phyloP scores from a whole-genome alignment of 2,329 filamentous ascomycete species.

The Fusarium mangiferae region DNA sequence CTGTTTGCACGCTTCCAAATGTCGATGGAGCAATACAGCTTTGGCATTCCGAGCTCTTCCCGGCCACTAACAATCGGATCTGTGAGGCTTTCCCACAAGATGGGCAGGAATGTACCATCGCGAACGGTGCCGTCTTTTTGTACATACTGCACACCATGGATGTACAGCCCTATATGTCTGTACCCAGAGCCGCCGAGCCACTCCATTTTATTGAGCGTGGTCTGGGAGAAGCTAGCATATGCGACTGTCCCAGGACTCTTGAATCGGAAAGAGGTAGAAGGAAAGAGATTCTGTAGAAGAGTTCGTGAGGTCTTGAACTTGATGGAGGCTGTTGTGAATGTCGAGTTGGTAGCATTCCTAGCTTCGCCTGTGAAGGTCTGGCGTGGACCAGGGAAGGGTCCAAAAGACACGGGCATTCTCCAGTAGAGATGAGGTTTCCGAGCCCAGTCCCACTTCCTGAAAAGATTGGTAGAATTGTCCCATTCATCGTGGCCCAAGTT shows the following conservation, averaged over 20 bases:
- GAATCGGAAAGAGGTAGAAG: conserved; percentile 60
- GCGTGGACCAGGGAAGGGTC: conserved; percentile 29
- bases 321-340: conserved; percentile 58
- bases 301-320: conserved; percentile 63
- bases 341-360: background rate
- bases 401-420: conserved; percentile 42
- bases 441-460: conserved; percentile 30
- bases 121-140: conserved; percentile 59
- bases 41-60: conserved; percentile 63
- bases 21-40: conserved; percentile 2
- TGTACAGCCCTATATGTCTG: conserved; percentile 66
- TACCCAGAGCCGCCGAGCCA: conserved; percentile 72
- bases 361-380: conserved; percentile 39
- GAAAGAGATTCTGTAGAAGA: conserved; percentile 53
- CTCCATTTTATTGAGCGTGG: conserved; percentile 61
- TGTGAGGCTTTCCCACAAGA: conserved; percentile 47
- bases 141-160: conserved; percentile 69
- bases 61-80: conserved; percentile 70
- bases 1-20: background rate
- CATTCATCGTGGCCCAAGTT: conserved; percentile 40
- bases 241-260: conserved; percentile 59
- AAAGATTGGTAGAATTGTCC: conserved; percentile 21
- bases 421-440: conserved; percentile 24
- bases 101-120: conserved; percentile 3
- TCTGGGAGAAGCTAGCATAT: conserved; percentile 56